Evolutionary conservation across 2,329 filamentous ascomycete genomes (phyloP).

Genomic region (Gyromitra esculenta): DNA sequence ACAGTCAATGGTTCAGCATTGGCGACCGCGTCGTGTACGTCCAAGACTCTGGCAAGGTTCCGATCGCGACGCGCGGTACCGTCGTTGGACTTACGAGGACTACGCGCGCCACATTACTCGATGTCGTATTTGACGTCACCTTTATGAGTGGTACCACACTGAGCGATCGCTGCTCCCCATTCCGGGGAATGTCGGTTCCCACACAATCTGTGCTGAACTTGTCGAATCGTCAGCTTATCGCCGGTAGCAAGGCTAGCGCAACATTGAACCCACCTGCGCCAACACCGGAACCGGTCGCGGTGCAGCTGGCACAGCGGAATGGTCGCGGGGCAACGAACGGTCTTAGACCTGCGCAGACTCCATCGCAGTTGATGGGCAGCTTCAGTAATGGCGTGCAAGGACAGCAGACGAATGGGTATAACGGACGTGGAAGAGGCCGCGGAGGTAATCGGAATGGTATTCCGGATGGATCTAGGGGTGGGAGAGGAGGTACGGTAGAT

Average conservation of each 20-base stretch:
- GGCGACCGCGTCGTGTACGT: conserved; percentile 95
- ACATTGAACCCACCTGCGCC: conserved; percentile 41
- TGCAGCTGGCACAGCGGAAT: background rate
- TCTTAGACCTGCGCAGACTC: conserved; percentile 67
- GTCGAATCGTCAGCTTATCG: conserved; percentile 80
- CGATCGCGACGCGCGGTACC: conserved; percentile 88
- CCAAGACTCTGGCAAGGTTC: conserved; percentile 90
- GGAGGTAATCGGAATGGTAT: conserved; percentile 39
- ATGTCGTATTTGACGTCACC: conserved; percentile 90
- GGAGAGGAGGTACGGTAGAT: conserved; percentile 14
- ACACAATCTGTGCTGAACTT: conserved; percentile 90
- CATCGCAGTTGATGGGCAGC: conserved; percentile 68
- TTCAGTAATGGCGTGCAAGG: conserved; percentile 69
- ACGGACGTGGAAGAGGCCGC: conserved; percentile 56
- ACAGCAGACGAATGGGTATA: conserved; percentile 60
- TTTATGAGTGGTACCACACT: conserved; percentile 98
- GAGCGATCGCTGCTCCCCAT: conserved; percentile 87
- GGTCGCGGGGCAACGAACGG: conserved; percentile 25
- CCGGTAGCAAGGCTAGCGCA: conserved; percentile 71
- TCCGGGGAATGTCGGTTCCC: conserved; percentile 91
- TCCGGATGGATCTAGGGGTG: conserved; percentile 18
- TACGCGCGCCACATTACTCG: conserved; percentile 80
- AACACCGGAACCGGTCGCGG: conserved; percentile 10
- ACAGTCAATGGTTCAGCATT: conserved; percentile 81
- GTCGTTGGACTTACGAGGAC: conserved; percentile 95